These are phyloP conservation scores for Naegleria fowleri DNA, from an alignment of 208 protist species.

Conservation along the genomic window DNA sequence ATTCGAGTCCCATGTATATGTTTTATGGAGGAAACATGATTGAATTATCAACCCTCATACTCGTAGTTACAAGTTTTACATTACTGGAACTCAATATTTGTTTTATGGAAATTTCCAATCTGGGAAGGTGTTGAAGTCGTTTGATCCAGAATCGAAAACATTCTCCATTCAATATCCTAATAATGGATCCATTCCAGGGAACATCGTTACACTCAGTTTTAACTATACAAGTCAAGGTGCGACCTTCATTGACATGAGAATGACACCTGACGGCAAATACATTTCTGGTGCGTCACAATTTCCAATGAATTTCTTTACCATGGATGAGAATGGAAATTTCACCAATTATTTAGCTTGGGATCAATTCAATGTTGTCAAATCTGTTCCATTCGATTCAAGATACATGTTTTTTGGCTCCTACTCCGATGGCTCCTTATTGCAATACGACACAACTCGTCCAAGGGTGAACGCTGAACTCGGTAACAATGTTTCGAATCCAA, in stretches of 20 bases:
- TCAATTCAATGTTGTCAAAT: neutral
- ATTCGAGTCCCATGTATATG: neutral
- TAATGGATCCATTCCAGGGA: neutral
- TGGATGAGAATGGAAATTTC: neutral
- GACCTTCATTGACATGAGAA: neutral
- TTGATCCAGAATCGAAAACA: neutral
- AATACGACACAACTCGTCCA: neutral
- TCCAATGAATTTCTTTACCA: neutral
- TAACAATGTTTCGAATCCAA: neutral
- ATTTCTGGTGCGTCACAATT: neutral
- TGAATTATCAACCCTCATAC: neutral
- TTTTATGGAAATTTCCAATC: neutral
- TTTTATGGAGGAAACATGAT: neutral
- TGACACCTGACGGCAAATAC: neutral
- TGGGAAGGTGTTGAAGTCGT: neutral
- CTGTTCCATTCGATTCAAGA: neutral
- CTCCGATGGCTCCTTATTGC: neutral
- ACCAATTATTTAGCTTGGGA: neutral
- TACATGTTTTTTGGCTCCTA: neutral
- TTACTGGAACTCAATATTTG: neutral
- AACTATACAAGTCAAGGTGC: neutral
- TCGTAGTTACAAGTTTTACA: neutral
- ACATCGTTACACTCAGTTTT: neutral
- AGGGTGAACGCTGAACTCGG: neutral
- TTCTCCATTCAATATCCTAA: neutral